phyloP scores from a whole-genome alignment of 768 basidiomycete species.

The Amanita phalloides region DNA sequence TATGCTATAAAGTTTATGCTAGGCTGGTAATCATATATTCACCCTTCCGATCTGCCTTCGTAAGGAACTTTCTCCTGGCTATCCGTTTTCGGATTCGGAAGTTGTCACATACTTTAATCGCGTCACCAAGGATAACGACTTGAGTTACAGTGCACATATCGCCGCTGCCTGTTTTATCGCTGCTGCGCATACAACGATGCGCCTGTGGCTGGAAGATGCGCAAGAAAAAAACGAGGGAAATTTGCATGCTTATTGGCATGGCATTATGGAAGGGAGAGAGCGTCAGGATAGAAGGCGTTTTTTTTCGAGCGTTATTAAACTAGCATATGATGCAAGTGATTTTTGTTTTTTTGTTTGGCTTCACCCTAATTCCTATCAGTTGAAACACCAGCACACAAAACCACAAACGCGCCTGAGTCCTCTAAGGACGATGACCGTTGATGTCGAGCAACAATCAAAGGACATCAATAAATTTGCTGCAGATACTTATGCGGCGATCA shows the following conservation, averaged over 20 bases:
- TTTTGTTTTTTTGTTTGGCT: too few species aligned
- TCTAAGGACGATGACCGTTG: too few species aligned
- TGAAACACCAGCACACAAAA: too few species aligned
- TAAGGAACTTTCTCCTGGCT: slow-evolving; percentile 3
- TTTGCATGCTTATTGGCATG: slow-evolving; percentile 9
- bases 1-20: neutral
- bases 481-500: too few species aligned
- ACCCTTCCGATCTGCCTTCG: slow-evolving; percentile 12
- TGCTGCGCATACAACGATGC: too few species aligned
- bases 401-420: too few species aligned
- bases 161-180: slow-evolving; percentile 8
- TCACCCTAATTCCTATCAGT: too few species aligned
- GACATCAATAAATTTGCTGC: too few species aligned
- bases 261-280: slow-evolving; percentile 5
- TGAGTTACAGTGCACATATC: slow-evolving; percentile 2
- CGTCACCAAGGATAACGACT: slow-evolving; percentile 2
- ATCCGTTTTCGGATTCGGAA: slow-evolving; percentile 5
- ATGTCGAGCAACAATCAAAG: too few species aligned
- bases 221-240: neutral
- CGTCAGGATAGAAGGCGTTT: too few species aligned
- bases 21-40: slow-evolving; percentile 9
- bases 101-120: slow-evolving; percentile 7
- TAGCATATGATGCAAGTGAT: too few species aligned
- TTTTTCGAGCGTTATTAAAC: too few species aligned
- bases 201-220: slow-evolving; percentile 3